phyloP scores from a whole-genome alignment of 2,329 filamentous ascomycete genomes.

The Tolypocladium paradoxum region DNA sequence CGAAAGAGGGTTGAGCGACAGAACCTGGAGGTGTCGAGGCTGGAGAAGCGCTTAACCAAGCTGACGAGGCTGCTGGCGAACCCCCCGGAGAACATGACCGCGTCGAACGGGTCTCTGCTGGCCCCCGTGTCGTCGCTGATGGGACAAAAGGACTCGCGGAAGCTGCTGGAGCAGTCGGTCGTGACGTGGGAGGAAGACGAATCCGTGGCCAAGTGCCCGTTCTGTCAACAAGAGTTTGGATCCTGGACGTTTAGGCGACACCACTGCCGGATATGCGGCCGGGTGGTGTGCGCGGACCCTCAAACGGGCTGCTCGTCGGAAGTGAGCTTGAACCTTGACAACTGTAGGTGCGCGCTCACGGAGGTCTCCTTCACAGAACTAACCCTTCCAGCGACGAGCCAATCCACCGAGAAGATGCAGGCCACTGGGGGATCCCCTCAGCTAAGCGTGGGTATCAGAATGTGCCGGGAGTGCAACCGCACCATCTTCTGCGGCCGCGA shows the following conservation, averaged over 20 bases:
- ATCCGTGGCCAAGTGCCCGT: conserved; percentile 70
- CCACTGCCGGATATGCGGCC: conserved; percentile 88
- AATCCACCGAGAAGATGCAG: conserved; percentile 31
- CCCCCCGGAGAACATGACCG: conserved; percentile 54
- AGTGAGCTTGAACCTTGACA: conserved; percentile 66
- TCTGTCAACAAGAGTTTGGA: conserved; percentile 92
- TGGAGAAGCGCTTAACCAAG: conserved; percentile 87
- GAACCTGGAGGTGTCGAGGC: conserved; percentile 74
- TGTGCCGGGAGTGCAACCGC: conserved; percentile 78
- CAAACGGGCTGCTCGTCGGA: conserved; percentile 77
- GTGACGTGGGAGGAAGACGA: conserved; percentile 94
- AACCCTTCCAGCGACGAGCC: conserved; percentile 7
- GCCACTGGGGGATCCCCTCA: conserved; percentile 24
- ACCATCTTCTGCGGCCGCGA: conserved; percentile 58
- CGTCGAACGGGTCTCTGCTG: conserved; percentile 40
- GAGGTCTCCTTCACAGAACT: background rate
- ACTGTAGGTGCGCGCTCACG: conserved; percentile 23
- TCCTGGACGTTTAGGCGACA: conserved; percentile 88
- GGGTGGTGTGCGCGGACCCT: conserved; percentile 83
- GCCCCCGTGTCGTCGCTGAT: conserved; percentile 51
- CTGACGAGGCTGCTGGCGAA: conserved; percentile 75
- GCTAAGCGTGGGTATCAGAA: conserved; percentile 69
- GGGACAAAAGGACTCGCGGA: conserved; percentile 64
- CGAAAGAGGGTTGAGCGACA: conserved; percentile 73
- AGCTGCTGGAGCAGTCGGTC: conserved; percentile 78